Evolutionary conservation across 23 red algal species (phyloP), one percentile per base, ranked within the genome.

Genomic region (Agarophyton chilense): DNA sequence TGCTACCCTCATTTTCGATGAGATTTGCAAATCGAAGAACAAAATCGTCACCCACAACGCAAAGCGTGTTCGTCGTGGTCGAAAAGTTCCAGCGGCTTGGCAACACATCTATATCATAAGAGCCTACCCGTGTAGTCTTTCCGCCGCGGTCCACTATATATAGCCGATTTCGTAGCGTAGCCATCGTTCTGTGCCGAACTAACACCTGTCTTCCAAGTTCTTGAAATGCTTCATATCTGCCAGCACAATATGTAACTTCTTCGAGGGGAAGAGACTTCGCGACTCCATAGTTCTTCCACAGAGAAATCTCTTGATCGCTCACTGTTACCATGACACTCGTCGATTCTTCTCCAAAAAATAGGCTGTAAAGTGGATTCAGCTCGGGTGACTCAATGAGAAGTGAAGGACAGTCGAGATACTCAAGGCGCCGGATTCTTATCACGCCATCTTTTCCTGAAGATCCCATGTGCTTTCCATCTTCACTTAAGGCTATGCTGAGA

Each of bases 391-490:
- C 29, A 6, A 65, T 65, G 14, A 65, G 60, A 65, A 65, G 60
- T 18, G 60, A 31, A 36, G 28, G 12, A 36, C 29, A 35, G 29
- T 65, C 31, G 0, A 25, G 60, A 65, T 36, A 36, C 0, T 35
- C 60, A 1, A 65, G 31, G 32, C 60, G 60, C 60, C 60, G 35
- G 31, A 65, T 29, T 65, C 60, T 26, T 38, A 65, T 38, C 10
- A 1, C 31, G 0, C 60, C 60, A 36, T 65, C 60, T 12, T 33
- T 36, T 65, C 60, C 60, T 1, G 60, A 65, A 1, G 60, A 65
- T 36, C 60, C 60, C 31, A 65, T 65, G 14, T 65, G 60, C 31
- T 24, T 36, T 65, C 60, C 60, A 65, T 65, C 60, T 36, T 65
- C 60, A 36, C 60, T 65, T 29, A 65, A 2, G 11, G 60, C 60